Conservation (phyloP, 208 protist species). For the Jaenimonas drosophilae region DNA sequence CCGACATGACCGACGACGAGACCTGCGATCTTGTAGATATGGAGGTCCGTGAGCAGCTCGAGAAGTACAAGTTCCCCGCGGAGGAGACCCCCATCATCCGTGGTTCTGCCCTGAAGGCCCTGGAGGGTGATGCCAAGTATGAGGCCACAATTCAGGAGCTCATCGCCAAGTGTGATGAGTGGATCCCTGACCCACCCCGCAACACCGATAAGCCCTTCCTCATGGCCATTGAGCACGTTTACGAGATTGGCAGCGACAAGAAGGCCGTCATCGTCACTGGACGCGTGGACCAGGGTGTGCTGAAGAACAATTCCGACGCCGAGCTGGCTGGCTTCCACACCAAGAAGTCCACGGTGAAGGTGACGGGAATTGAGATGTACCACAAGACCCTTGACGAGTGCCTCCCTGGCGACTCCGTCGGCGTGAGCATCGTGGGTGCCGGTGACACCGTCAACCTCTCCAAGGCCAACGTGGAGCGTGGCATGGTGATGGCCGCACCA, state of each 20-base stretch:
- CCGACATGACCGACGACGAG: conserved; percentile 91
- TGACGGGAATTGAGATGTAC: conserved; percentile 96
- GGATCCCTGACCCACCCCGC: conserved; percentile 91
- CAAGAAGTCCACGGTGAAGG: conserved; percentile 80
- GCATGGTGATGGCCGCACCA: conserved; percentile 92
- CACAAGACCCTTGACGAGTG: conserved; percentile 94
- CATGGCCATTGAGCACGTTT: conserved; percentile 96
- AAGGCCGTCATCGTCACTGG: conserved; percentile 96
- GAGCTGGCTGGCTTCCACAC: conserved; percentile 93
- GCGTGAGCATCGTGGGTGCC: conserved; percentile 88
- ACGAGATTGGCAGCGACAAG: conserved; percentile 87
- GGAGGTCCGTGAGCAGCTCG: conserved; percentile 95
- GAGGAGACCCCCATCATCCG: conserved; percentile 83
- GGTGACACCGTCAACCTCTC: conserved; percentile 87
- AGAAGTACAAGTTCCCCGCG: conserved; percentile 91
- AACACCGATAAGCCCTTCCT: conserved; percentile 96
- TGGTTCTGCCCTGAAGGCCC: conserved; percentile 95
- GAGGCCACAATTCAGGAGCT: conserved; percentile 92
- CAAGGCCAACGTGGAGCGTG: conserved; percentile 94
- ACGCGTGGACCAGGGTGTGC: conserved; percentile 87
- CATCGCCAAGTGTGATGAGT: conserved; percentile 90
- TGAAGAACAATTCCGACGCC: conserved; percentile 95
- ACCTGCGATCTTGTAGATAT: conserved; percentile 95
- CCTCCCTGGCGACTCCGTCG: conserved; percentile 97
- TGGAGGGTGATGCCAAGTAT: conserved; percentile 91